Evolutionary conservation across 495 filamentous ascomycete genomes (phyloP), one percentile per base, ranked within the genome.

Genomic region (Glutinoglossum americanum): DNA sequence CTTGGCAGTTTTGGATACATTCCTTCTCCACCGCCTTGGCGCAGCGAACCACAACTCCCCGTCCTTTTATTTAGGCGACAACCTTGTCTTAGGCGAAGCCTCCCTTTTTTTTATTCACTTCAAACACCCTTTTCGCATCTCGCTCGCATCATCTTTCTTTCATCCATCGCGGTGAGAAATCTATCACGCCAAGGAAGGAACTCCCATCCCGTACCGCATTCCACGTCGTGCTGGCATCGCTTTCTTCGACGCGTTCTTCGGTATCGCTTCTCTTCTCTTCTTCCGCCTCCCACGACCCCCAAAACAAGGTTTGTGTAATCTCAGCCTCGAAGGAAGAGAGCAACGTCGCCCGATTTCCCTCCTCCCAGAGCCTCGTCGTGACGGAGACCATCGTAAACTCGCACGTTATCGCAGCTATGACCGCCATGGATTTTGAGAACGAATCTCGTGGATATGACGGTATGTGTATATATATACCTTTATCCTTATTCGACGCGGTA

Each of bases 371-470:
- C n/a, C n/a, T n/a, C n/a, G n/a, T n/a, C n/a, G n/a, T n/a, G n/a
- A n/a, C n/a, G n/a, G n/a, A n/a, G n/a, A n/a, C n/a, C n/a, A n/a
- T n/a, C n/a, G n/a, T n/a, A n/a, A n/a, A n/a, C n/a, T n/a, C n/a
- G n/a, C n/a, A n/a, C n/a, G n/a, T n/a, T n/a, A n/a, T n/a, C n/a
- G n/a, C n/a, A n/a, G n/a, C n/a, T n/a, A 53, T 53, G 49, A 28
- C 49, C 11, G 30, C 49, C 13, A 84, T 87, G 76, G 87, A 94
- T 65, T 92, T 89, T 72, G 87, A 92, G 65, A 84, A 80, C 66
- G 85, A 88, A 60, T 85, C 82, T 67, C 81, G 85, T 71, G 84
- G 83, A 61, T 92, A 87, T 64, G 85, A 89, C 62, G 87, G 87
- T 92, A 48, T 17, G 54, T 54, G n/a, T 44, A 51, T 8, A 57